Evolutionary conservation across 805 yeast genomes (phyloP), one percentile per base, ranked within the genome.

Genomic region (Saccharomycopsis amapae): DNA sequence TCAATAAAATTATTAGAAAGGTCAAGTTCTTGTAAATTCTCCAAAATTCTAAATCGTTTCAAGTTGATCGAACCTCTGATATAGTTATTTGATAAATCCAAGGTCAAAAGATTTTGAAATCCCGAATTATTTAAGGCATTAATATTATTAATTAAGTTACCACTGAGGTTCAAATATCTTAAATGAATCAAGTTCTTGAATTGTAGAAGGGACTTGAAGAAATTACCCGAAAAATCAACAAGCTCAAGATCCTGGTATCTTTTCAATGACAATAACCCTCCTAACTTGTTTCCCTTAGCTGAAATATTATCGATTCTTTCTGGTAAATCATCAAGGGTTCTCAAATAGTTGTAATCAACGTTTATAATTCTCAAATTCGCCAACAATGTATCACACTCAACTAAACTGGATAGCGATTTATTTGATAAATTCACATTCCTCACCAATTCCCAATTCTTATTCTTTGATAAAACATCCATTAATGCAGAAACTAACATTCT

Each of bases 301-400:
- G 64, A 56, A 28, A 71, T 53, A 26, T 60, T 57, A 48, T 66
- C 59, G 2, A 66, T 50, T 5, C 53, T 50, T 20, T 42, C 49
- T 1, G 74, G 73, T 7, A 70, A 47, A 0, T 74, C 75, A 26
- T 66, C 68, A 4, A 69, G 53, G 49, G 54, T 68, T 31, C 60
- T 57, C n/a, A 71, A 52, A 7, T 56, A 51, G 54, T 75, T 75
- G 12, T 55, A 40, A 1, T 73, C 66, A 24, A 73, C 53, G 48
- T 71, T 63, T 3, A 69, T 48, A 15, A 55, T 55, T 17, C 55
- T 52, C 39, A 73, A 52, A 28, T 60, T 58, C 1, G 79, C 79
- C 28, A 73, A 52, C 40, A 71, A 65, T 25, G 58, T 59, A 15
- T 65, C 58, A 26, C 73, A 59, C 31, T 68, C 70, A 41, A 65